phyloP scores from a whole-genome alignment of 164 flowering plant species.

The Kingdonia uniflora region DNA sequence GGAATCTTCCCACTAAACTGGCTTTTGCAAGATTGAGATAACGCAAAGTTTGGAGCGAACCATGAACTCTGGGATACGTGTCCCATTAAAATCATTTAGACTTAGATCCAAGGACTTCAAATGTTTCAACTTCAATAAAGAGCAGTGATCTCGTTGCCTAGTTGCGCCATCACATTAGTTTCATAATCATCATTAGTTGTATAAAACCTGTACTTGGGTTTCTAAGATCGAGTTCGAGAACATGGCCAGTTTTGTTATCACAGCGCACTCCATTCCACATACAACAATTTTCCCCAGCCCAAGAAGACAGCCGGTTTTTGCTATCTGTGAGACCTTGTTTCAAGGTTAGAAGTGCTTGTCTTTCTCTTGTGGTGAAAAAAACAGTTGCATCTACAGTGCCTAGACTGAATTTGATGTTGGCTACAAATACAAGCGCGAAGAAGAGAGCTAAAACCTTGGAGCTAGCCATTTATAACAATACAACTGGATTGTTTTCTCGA shows the following conservation, averaged over 20 bases:
- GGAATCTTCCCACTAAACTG: conserved; percentile 7
- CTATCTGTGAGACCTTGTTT: conserved; percentile 12
- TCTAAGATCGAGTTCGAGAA: conserved; percentile 3
- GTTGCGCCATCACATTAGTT: not conserved
- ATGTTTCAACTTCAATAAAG: conserved; percentile 9
- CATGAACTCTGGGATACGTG: conserved; percentile 7
- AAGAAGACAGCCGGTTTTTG: conserved; percentile 13
- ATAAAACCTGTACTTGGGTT: not conserved
- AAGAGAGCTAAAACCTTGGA: too few relatives aligned
- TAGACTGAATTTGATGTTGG: too few relatives aligned
- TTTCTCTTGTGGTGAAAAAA: conserved; percentile 2
- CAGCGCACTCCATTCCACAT: conserved; percentile 17
- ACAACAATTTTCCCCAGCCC: conserved; percentile 16
- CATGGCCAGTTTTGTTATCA: not conserved
- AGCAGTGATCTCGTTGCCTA: conserved; percentile 3
- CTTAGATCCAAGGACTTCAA: conserved; percentile 11
- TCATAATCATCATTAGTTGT: not conserved
- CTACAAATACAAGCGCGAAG: too few relatives aligned
- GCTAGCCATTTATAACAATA: too few relatives aligned
- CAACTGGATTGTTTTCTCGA: too few relatives aligned
- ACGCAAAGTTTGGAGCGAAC: conserved; percentile 6
- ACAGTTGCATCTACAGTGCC: too few relatives aligned
- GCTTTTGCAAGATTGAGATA: conserved; percentile 6
- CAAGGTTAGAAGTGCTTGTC: conserved; percentile 12
- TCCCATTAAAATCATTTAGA: not conserved